phyloP scores from a whole-genome alignment of 768 basidiomycete genomes.

The Clavulina sp. region DNA sequence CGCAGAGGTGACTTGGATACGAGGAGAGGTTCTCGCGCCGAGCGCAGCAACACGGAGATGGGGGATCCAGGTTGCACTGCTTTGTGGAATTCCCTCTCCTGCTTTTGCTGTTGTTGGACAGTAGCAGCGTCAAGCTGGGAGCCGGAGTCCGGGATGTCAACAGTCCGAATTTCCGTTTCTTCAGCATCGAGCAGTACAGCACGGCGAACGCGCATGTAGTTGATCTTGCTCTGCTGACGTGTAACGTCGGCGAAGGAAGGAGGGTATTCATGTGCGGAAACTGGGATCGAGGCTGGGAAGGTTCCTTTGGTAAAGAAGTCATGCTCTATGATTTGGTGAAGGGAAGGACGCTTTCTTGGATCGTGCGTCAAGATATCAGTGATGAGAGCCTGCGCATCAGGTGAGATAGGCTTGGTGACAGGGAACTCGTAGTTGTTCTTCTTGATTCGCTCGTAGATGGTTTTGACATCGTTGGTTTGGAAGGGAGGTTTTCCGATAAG shows the following conservation, averaged over 20 bases:
- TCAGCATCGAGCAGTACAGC: slow-evolving; percentile 49
- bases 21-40: slow-evolving; percentile 73
- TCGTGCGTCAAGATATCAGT: slow-evolving; percentile 71
- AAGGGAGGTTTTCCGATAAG: slow-evolving; percentile 92
- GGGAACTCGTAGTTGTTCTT: slow-evolving; percentile 92
- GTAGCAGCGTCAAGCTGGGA: not conserved
- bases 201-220: slow-evolving; percentile 51
- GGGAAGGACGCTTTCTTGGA: slow-evolving; percentile 63
- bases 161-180: slow-evolving; percentile 10
- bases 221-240: slow-evolving; percentile 40
- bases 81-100: slow-evolving; percentile 92
- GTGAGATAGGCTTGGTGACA: slow-evolving; percentile 48
- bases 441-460: slow-evolving; percentile 91
- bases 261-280: slow-evolving; percentile 51
- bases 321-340: slow-evolving; percentile 73
- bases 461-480: slow-evolving; percentile 95
- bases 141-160: not conserved
- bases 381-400: slow-evolving; percentile 60
- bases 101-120: slow-evolving; percentile 26
- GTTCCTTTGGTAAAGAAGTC: slow-evolving; percentile 68
- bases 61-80: slow-evolving; percentile 92
- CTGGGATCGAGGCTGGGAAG: slow-evolving; percentile 66
- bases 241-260: slow-evolving; percentile 64
- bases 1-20: slow-evolving; percentile 25
- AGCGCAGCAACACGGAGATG: slow-evolving; percentile 74